Conservation (phyloP, 2,329 filamentous ascomycete species). For the Colletotrichum cordylinicola region DNA sequence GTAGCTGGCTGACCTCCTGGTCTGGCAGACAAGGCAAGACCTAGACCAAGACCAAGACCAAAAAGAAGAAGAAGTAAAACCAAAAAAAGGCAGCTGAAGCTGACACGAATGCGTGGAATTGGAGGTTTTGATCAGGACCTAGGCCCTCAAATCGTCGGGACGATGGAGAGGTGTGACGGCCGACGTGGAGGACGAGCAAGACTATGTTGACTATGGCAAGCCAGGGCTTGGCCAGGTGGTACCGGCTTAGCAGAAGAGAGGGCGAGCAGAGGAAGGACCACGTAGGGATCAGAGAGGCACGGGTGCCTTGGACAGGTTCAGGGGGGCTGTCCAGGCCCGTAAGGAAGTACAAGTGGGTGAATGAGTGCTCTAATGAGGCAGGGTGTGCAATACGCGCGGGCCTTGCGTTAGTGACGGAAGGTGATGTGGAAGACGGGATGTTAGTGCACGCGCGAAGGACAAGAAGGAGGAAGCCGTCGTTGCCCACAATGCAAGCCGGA, state of each 20-base stretch:
- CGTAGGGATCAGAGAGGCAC: background rate
- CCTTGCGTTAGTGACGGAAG: background rate
- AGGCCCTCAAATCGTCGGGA: conserved; percentile 11
- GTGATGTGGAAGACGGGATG: background rate
- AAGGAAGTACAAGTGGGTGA: conserved; percentile 10
- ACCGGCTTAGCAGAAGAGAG: background rate
- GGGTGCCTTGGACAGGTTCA: conserved; percentile 4
- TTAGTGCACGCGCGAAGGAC: background rate
- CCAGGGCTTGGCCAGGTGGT: conserved; percentile 12
- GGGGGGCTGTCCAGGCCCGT: conserved; percentile 5
- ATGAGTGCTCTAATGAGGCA: conserved; percentile 10
- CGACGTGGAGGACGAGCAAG: conserved; percentile 15
- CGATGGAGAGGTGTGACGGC: conserved; percentile 20
- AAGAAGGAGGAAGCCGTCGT: background rate
- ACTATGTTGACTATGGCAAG: conserved; percentile 20
- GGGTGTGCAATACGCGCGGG: conserved; percentile 6
- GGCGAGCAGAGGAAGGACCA: background rate
- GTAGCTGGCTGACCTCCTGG: background rate
- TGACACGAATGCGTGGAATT: background rate
- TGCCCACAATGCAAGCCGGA: background rate
- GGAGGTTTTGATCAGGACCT: conserved; percentile 8
- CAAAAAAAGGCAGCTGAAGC: background rate
- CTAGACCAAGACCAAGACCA: background rate
- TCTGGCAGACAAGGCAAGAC: conserved; percentile 8
- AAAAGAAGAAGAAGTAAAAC: background rate